phyloP scores from a whole-genome alignment of 2,329 filamentous ascomycete genomes.

The Tolypocladium tropicale region DNA sequence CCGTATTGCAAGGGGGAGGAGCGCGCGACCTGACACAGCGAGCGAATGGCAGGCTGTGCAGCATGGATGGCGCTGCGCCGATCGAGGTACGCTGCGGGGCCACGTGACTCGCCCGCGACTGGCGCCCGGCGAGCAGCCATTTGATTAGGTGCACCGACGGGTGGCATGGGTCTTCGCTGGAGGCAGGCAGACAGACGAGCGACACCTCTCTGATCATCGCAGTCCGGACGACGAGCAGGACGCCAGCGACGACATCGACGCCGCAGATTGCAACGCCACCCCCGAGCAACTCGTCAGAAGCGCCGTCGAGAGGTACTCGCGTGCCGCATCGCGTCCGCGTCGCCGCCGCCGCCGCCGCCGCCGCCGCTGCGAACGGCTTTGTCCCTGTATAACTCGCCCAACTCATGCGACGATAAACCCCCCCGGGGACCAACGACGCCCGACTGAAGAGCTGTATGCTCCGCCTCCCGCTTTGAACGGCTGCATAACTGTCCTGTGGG shows the following conservation, averaged over 20 bases:
- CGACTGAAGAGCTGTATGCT: conserved; percentile 21
- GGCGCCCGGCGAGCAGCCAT: not conserved
- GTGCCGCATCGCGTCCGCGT: not conserved
- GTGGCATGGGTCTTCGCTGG: not conserved
- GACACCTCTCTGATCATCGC: conserved; percentile 1
- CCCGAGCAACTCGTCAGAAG: not conserved
- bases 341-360: too few relatives aligned
- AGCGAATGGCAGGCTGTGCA: conserved; percentile 1
- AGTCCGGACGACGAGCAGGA: not conserved
- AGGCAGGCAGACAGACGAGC: not conserved
- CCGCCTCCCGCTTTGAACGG: conserved; percentile 13
- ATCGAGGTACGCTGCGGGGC: not conserved
- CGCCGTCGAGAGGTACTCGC: not conserved
- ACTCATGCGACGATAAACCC: conserved; percentile 22
- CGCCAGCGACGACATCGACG: not conserved
- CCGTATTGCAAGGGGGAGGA: not conserved
- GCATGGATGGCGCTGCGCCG: not conserved
- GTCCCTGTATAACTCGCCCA: not conserved
- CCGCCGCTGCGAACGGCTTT: not conserved
- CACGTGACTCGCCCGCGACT: conserved; percentile 2
- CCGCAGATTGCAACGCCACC: not conserved
- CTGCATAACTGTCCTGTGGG: conserved; percentile 10
- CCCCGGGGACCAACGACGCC: conserved; percentile 10
- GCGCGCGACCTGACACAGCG: not conserved
- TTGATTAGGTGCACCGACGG: not conserved